phyloP scores from a whole-genome alignment of 371 early-diverging fungal species.

The Mucor circinelloides region DNA sequence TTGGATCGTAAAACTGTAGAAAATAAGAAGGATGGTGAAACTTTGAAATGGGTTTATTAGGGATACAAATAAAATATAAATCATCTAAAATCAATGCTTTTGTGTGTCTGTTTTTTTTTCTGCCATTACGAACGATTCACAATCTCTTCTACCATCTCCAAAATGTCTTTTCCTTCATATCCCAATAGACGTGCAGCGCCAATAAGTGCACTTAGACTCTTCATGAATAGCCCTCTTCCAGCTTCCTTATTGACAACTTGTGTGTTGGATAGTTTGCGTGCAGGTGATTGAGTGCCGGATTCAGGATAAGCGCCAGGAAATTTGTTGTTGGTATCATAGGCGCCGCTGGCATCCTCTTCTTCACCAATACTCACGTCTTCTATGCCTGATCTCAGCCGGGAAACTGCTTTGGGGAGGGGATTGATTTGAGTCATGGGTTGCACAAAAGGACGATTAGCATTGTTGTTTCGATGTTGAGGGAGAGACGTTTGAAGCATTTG shows the following conservation, averaged over 20 bases:
- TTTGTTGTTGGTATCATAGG: background rate
- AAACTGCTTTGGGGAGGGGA: conserved; percentile 38
- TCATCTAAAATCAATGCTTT: background rate
- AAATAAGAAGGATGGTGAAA: conserved; percentile 33
- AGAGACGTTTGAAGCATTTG: conserved; percentile 41
- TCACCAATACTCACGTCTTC: conserved; percentile 5
- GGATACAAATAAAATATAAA: conserved; percentile 6
- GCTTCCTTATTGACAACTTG: conserved; percentile 25
- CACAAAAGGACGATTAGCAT: conserved; percentile 12
- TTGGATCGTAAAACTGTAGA: conserved; percentile 62
- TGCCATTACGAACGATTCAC: conserved; percentile 21
- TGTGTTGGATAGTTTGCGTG: background rate
- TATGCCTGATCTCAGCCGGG: conserved; percentile 9
- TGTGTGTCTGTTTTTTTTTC: conserved; percentile 1
- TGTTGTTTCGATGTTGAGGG: conserved; percentile 17
- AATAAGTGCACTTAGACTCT: conserved; percentile 41
- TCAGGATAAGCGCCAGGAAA: conserved; percentile 45
- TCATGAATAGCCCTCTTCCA: conserved; percentile 38
- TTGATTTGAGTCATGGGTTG: conserved; percentile 27
- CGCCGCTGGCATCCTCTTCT: background rate
- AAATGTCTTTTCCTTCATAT: conserved; percentile 37
- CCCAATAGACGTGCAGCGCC: conserved; percentile 41
- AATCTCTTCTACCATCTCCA: conserved; percentile 39
- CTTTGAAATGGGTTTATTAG: conserved; percentile 54
- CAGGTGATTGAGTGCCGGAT: conserved; percentile 22